Conservation (phyloP, 495 filamentous ascomycete species). For the Trichoderma reesei region DNA sequence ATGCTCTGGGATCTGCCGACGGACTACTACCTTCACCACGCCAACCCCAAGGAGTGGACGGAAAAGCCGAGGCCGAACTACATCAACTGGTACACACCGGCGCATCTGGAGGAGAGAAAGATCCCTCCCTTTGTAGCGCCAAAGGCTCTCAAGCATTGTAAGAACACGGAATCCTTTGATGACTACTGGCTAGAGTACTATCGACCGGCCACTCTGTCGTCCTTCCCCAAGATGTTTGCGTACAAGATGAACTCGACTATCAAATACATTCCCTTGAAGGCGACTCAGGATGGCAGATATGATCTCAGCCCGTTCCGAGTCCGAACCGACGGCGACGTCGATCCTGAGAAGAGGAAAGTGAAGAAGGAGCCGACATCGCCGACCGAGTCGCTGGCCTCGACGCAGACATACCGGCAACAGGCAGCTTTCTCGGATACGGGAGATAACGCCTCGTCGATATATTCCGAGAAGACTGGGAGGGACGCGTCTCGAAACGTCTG, state of each 20-base stretch:
- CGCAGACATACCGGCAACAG: not conserved
- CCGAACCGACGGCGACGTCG: slow-evolving; percentile 42
- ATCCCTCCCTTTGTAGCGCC: slow-evolving; percentile 39
- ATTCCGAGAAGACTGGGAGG: slow-evolving; percentile 18
- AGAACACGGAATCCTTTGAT: slow-evolving; percentile 62
- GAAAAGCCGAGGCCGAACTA: slow-evolving; percentile 54
- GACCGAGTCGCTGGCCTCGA: slow-evolving; percentile 18
- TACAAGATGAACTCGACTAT: slow-evolving; percentile 83
- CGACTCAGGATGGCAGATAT: slow-evolving; percentile 57
- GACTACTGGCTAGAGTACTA: slow-evolving; percentile 99
- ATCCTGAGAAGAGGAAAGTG: slow-evolving; percentile 40
- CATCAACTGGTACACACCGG: slow-evolving; percentile 81
- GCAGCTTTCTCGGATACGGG: not conserved
- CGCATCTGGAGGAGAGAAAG: slow-evolving; percentile 52
- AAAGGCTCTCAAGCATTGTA: slow-evolving; percentile 34
- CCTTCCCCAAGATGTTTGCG: slow-evolving; percentile 79
- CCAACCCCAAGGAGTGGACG: slow-evolving; percentile 64
- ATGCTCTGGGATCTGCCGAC: slow-evolving; percentile 96
- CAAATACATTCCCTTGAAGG: slow-evolving; percentile 65
- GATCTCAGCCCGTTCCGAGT: slow-evolving; percentile 81
- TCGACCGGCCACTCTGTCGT: slow-evolving; percentile 72
- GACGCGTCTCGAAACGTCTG: slow-evolving; percentile 34
- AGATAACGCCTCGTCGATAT: not conserved
- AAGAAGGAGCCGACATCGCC: slow-evolving; percentile 41
- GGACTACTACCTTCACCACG: slow-evolving; percentile 94